Percentiles rank a stretch among this genome's conserved stretches.
These are phyloP conservation scores for Eucommia ulmoides DNA, from an alignment of 257 asterid species.

Conservation along the genomic window DNA sequence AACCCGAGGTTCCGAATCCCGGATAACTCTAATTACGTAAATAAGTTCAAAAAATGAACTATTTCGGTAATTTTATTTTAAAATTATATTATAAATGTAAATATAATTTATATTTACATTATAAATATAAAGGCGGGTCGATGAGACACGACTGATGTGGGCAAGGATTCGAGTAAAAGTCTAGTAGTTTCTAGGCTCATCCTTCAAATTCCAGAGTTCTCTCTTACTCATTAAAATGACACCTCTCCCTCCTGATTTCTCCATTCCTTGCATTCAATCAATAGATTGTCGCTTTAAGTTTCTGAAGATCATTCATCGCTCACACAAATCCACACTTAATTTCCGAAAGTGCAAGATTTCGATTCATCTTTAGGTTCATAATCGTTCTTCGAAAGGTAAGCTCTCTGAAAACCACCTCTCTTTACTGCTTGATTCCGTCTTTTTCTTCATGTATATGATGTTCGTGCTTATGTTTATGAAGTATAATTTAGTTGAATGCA, in stretches of 20 bases:
- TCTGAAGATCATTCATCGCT: background rate
- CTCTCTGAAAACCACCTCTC: too few species aligned
- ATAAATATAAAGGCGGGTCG: too few species aligned
- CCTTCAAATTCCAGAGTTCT: conserved; percentile 6
- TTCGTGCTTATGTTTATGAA: too few species aligned
- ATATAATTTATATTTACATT: too few species aligned
- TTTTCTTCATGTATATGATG: too few species aligned
- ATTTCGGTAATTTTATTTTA: background rate
- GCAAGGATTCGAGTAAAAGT: too few species aligned
- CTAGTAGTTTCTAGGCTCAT: conserved; percentile 15
- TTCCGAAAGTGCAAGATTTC: background rate
- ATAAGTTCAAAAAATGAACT: background rate
- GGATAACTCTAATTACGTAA: background rate
- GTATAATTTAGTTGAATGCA: too few species aligned
- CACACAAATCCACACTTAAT: background rate
- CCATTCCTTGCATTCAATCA: background rate
- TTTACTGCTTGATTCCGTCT: too few species aligned
- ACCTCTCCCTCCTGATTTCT: background rate
- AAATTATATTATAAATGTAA: background rate
- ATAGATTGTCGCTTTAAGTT: background rate
- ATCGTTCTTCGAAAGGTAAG: background rate
- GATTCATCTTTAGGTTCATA: background rate
- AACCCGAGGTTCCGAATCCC: too few species aligned
- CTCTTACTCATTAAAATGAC: background rate
- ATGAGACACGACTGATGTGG: too few species aligned